Evolutionary conservation across 2,329 filamentous ascomycete genomes (phyloP).

Genomic region (Periconia macrospinosa): DNA sequence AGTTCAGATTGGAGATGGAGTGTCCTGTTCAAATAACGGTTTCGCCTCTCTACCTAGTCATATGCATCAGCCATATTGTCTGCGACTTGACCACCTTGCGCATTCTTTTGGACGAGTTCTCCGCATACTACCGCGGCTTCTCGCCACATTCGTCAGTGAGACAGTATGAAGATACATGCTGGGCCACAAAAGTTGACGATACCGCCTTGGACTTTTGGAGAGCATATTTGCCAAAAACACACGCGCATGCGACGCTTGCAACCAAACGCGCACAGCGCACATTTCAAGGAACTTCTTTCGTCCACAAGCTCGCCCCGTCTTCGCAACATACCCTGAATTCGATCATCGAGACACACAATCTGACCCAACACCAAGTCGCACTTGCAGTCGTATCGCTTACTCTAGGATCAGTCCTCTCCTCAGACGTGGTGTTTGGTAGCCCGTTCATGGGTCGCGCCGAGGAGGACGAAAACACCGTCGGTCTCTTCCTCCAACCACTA

Average conservation of each 20-base stretch:
- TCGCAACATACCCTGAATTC: not conserved
- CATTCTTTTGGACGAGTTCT: not conserved
- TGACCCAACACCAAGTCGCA: slow-evolving; percentile 4
- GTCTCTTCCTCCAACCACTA: slow-evolving; percentile 6
- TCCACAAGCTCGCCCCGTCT: not conserved
- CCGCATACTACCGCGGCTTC: not conserved
- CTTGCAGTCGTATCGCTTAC: not conserved
- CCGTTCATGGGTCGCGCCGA: slow-evolving; percentile 3
- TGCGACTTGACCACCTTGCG: slow-evolving; percentile 4
- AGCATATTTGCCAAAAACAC: not conserved
- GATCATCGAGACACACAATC: not conserved
- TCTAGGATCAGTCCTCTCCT: not conserved
- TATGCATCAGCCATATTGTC: slow-evolving; percentile 5
- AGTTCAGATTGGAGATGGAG: not conserved
- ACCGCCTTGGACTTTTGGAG: not conserved
- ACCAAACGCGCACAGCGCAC: not conserved
- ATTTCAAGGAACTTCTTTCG: not conserved
- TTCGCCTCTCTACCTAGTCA: not conserved
- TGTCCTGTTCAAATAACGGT: not conserved
- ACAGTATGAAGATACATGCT: slow-evolving; percentile 1
- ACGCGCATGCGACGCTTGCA: not conserved
- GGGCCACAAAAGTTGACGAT: not conserved
- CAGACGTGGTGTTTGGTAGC: not conserved
- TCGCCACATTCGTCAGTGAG: not conserved
- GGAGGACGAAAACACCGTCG: slow-evolving; percentile 1